Evolutionary conservation across 257 asterid species (phyloP).

Genomic region (Schizonepeta tenuifolia): DNA sequence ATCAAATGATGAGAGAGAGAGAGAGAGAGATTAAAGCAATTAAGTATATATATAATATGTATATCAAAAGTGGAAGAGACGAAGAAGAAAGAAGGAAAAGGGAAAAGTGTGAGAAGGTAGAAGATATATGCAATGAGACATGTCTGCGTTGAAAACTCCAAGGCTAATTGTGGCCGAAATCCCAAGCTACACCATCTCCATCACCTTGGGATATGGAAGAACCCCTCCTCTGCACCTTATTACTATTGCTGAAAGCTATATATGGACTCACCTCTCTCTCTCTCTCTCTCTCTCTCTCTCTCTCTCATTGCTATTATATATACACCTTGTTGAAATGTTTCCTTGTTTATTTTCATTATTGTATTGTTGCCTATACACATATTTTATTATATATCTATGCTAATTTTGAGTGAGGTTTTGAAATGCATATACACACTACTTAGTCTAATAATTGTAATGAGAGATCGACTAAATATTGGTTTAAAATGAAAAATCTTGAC

Average conservation of each 20-base stretch:
- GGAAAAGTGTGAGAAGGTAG: background rate
- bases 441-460: background rate
- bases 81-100: background rate
- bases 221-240: background rate
- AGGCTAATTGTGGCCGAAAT: constrained; percentile 43
- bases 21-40: background rate
- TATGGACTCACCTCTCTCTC: constrained; percentile 40
- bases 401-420: background rate
- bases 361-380: background rate
- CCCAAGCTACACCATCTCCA: constrained; percentile 25
- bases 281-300: background rate
- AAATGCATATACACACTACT: background rate
- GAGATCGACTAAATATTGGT: background rate
- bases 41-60: no score
- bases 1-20: constrained; percentile 2
- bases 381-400: no score
- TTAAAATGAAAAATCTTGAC: background rate
- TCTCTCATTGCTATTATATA: background rate
- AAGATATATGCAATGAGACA: constrained; percentile 43
- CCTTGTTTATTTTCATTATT: background rate
- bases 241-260: constrained; percentile 46
- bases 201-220: constrained; percentile 33
- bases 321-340: background rate
- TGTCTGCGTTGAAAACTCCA: constrained; percentile 75
- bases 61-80: background rate